phyloP scores from a whole-genome alignment of 352 stramenopile genomes.

The Globisporangium paddicum region DNA sequence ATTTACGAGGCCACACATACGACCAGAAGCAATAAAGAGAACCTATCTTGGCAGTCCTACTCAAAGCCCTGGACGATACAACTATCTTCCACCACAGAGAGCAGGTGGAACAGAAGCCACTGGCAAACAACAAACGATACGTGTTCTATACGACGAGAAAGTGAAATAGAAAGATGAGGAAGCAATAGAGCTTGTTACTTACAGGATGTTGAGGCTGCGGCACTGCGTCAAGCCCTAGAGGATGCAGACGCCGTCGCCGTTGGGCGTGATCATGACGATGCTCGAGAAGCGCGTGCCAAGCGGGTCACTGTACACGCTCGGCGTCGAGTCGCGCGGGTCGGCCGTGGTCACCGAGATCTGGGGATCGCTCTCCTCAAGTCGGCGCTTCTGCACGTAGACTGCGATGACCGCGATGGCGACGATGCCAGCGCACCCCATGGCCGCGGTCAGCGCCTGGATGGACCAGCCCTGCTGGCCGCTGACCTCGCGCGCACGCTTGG shows the following conservation, averaged over 20 bases:
- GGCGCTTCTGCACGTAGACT: slow-evolving; percentile 41
- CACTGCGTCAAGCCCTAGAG: slow-evolving; percentile 31
- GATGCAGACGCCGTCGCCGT: slow-evolving; percentile 76
- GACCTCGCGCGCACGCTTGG: slow-evolving; percentile 30
- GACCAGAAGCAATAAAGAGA: not conserved
- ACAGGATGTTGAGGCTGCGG: too few species aligned
- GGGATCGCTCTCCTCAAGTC: slow-evolving; percentile 17
- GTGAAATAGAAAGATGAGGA: not conserved
- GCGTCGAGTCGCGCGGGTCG: slow-evolving; percentile 36
- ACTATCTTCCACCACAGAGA: not conserved
- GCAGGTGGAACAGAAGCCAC: not conserved
- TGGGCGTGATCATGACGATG: slow-evolving; percentile 85
- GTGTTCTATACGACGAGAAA: not conserved
- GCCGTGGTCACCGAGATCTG: slow-evolving; percentile 31
- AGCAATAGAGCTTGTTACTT: not conserved
- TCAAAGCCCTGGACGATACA: not conserved
- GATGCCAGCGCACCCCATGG: slow-evolving; percentile 25
- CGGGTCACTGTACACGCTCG: slow-evolving; percentile 73
- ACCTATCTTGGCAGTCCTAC: not conserved
- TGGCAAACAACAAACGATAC: not conserved
- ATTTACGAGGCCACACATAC: too few species aligned
- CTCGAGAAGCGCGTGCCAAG: slow-evolving; percentile 77
- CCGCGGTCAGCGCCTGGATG: slow-evolving; percentile 12
- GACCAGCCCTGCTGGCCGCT: slow-evolving; percentile 13
- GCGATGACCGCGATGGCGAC: slow-evolving; percentile 46